Base-by-base conservation (phyloP, 2,329 filamentous ascomycete genomes). In the Alternaria angustiovoidea region DNA sequence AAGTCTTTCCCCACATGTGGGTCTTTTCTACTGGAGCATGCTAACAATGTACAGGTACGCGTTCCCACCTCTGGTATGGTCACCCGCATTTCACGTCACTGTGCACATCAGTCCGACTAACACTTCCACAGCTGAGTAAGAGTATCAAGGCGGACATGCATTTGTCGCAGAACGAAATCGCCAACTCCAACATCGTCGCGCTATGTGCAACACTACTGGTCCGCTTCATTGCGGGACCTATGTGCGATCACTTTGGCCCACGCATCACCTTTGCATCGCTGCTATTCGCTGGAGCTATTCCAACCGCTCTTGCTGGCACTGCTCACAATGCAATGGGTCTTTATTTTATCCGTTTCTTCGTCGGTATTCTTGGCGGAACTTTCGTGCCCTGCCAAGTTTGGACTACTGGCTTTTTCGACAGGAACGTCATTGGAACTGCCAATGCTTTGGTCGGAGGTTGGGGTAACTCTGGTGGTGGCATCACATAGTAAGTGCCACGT, bases 351-450 rank as follows among this genome's bases (percentile, higher is more conserved):
- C 87, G 91, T 44, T 94, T 94, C 82, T 94, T 94, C 79, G 87
- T 94, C 64, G 91, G 91, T 61, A 89, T 94, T 43, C 86, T 94
- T 0, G 91, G 91, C 41, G 90, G 89, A 2, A 87, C 88, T 1
- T 94, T 94, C 70, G 91, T 94, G 0, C 91, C 91, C 12, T 96
- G 93, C 77, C 93, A 96, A 75, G 94, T 96, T 7, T 97, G 93
- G 92, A 92, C 90, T 9, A 97, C 93, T 0, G 92, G 90, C 0
- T 97, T 96, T 83, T 97, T 93, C 76, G 93, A 97, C 81, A 95
- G 94, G 82, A 95, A 94, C 71, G 85, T 97, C 26, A 91, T 97
- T 18, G 94, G 94, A 48, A 94, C 92, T 6, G 92, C 93, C 62
- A 97, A 97, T 74, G 91, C 92, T 3, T 80, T 97, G 18, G 90